phyloP scores from a whole-genome alignment of 176 grass and related monocot genomes.

The Cenchrus americanus region DNA sequence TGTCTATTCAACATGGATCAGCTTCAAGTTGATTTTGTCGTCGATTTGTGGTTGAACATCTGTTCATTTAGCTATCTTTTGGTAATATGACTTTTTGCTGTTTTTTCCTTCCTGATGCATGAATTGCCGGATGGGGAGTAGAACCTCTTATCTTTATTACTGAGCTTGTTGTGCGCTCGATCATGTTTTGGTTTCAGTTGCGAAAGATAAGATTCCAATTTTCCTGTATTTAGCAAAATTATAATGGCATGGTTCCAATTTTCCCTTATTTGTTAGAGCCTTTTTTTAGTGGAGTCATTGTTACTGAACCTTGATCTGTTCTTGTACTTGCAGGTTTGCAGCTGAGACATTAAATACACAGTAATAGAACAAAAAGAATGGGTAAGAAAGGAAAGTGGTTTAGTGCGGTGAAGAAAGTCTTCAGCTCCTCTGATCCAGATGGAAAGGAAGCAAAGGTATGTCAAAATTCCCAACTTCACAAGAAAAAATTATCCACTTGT shows the following conservation, averaged over 20 bases:
- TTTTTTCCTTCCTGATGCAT: conserved; percentile 21
- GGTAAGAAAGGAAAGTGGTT: conserved; percentile 84
- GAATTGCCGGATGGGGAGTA: neutral
- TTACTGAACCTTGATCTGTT: conserved; percentile 42
- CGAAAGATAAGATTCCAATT: conserved; percentile 10
- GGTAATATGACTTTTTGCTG: conserved; percentile 4
- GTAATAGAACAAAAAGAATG: conserved; percentile 42
- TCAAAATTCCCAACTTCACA: conserved; percentile 20
- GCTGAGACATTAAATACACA: conserved; percentile 22
- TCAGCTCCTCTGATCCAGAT: conserved; percentile 60
- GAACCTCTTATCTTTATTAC: conserved; percentile 10
- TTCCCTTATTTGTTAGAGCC: neutral
- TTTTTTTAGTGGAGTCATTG: neutral
- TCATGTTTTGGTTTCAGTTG: neutral
- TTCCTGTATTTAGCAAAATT: too few species aligned
- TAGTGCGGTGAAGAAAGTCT: conserved; percentile 72
- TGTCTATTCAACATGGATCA: neutral
- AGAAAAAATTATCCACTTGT: neutral
- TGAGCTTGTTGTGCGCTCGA: neutral
- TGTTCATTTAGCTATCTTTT: conserved; percentile 16
- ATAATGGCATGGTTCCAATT: too few species aligned
- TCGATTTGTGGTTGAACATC: neutral
- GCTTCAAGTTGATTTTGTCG: neutral
- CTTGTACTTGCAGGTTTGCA: conserved; percentile 32
- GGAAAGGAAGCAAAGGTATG: conserved; percentile 70